These are phyloP conservation scores for Endothia cerciana DNA, from an alignment of 2,329 filamentous ascomycete species.

Conservation along the genomic window DNA sequence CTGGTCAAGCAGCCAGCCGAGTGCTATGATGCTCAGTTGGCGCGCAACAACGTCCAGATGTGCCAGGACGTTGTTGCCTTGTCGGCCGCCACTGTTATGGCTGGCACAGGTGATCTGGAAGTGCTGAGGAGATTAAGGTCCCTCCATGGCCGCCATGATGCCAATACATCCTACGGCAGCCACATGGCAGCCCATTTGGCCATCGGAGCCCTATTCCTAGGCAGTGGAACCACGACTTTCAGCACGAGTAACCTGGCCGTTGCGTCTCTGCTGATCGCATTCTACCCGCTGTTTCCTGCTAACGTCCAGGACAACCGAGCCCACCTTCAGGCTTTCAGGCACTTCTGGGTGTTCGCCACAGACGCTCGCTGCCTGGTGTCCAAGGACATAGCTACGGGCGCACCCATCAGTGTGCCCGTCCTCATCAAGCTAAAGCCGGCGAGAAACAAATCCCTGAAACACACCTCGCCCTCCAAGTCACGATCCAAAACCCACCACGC, in stretches of 20 bases:
- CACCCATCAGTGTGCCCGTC: slow-evolving; percentile 76
- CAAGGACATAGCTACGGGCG: slow-evolving; percentile 82
- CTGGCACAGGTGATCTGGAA: slow-evolving; percentile 86
- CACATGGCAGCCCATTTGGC: slow-evolving; percentile 93
- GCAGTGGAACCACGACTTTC: slow-evolving; percentile 90
- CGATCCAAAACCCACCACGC: slow-evolving; percentile 34
- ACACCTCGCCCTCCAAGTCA: slow-evolving; percentile 42
- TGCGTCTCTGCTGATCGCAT: slow-evolving; percentile 82
- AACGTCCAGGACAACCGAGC: slow-evolving; percentile 91
- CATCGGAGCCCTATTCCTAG: slow-evolving; percentile 87
- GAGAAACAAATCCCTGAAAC: slow-evolving; percentile 42
- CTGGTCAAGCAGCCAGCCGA: slow-evolving; percentile 64
- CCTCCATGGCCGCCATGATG: slow-evolving; percentile 84
- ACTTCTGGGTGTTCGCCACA: slow-evolving; percentile 94
- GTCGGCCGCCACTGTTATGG: slow-evolving; percentile 87
- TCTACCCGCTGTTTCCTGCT: slow-evolving; percentile 91
- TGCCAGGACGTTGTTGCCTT: slow-evolving; percentile 89
- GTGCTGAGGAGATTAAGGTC: slow-evolving; percentile 85
- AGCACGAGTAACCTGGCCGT: slow-evolving; percentile 86
- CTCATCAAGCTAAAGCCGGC: slow-evolving; percentile 59
- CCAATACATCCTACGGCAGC: slow-evolving; percentile 87
- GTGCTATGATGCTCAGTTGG: slow-evolving; percentile 81
- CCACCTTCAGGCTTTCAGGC: slow-evolving; percentile 93
- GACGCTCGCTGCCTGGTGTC: slow-evolving; percentile 88
- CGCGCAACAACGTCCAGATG: slow-evolving; percentile 81